Evolutionary conservation across 768 basidiomycete genomes (phyloP), one percentile per base, ranked within the genome.

Genomic region (Naganishia onofrii): DNA sequence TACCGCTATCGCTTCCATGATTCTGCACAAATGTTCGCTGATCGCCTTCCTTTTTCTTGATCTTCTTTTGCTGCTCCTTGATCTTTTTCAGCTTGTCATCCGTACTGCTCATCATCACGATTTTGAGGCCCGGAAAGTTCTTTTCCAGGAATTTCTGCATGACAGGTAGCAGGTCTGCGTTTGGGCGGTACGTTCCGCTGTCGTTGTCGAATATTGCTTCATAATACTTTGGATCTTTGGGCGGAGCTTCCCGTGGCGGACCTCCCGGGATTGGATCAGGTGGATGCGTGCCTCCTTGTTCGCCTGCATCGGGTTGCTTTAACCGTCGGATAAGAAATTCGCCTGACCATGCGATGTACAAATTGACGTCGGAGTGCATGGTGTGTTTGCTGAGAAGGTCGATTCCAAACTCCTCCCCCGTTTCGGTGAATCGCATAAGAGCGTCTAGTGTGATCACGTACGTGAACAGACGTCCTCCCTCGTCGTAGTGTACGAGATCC

Each of bases 331-430:
- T 72, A 5, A 80, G 69, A 68, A 80, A 80, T 69, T 84, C 84
- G 53, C 84, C 84, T 46, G 82, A 82, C 75, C 77, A 85, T 6
- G 83, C 82, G 71, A 85, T 66, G 78, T 84, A 26, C 87, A 89
- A 26, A 48, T 90, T 89, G 29, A 83, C 83, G 71, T 84, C 81
- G 51, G 87, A 84, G 81, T 92, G 91, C 77, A 93, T 84, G 5
- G 90, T 91, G 76, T 93, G 92, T 81, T 93, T 93, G 31, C 88
- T 89, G 52, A 88, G 89, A 77, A 92, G 89, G 80, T 92, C 89
- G 71, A 91, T 89, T 75, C 91, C 90, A 81, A 92, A 92, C 38
- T 89, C 88, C 13, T 90, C 90, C 19, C 90, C 90, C 3, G 91
- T 93, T 79, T 92, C 91, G 31, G 90, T 91, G 81, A 92, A 92